Base-by-base conservation (phyloP, 495 filamentous ascomycete genomes). In the Tuber microsphaerosporum region DNA sequence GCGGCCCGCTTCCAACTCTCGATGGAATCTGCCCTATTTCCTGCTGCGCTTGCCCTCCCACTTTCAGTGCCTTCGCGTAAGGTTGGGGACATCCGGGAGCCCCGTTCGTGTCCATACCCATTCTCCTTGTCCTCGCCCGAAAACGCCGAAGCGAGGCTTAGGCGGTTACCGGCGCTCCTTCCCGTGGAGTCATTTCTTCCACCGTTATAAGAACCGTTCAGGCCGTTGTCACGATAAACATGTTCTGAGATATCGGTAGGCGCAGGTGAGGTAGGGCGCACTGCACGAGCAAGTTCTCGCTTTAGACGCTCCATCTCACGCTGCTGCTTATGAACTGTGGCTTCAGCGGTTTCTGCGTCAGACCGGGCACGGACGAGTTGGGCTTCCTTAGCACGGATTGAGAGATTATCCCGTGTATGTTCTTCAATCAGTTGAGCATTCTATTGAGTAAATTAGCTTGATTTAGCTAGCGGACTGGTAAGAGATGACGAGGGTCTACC, bases 1-100 rank as follows among this genome's bases (percentile, higher is more conserved):
- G 95, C 95, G 43, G 96, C 96, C 79, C 96, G 86, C 86, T 94
- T 96, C 94, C 95, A 99, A 83, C 93, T 97, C 85, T 97, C 95
- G 69, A 93, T 91, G 19, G 90, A 91, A 69, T 90, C 88, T 14
- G 81, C 82, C 70, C 84, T 84, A 61, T 88, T 84, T 51, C 87
- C 88, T 22, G 80, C 83, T 68, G 84, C 74, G n/a, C 84, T 84
- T 39, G 77, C 84, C 43, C 84, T 78, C 4, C 83, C 80, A 56
- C 85, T 78, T 34, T 82, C 83, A 22, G 76, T 61, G 70, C 82
- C 82, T 69, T 71, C 41, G 76, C 79, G 71, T 56, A 39, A 72
- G 83, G 75, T 74, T 41, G 79, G 80, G 34, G 77, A 76, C 74
- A 74, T 84, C 46, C 82, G 79, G 61, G 75, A 78, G 71, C 77